Conservation (phyloP, 306 rosid species). For the Vigna hirtella region DNA sequence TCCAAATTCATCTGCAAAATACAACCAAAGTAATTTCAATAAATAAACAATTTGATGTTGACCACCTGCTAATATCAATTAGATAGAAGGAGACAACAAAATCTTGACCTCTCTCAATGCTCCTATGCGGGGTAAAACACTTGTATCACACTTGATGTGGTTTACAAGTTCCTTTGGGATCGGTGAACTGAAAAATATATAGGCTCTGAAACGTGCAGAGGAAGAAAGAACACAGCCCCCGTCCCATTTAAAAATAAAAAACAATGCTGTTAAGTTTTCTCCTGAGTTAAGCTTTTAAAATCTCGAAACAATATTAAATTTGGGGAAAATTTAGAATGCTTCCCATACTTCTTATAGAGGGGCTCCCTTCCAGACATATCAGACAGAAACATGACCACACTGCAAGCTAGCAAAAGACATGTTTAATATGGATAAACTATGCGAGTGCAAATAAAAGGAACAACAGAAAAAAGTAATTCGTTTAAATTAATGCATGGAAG, state of each 20-base stretch:
- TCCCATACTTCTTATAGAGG: slow-evolving; percentile 82
- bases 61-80: slow-evolving; percentile 33
- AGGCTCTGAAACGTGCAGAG: slow-evolving; percentile 65
- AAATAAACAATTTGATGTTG: slow-evolving; percentile 35
- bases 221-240: slow-evolving; percentile 25
- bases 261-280: slow-evolving; percentile 40
- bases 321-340: slow-evolving; percentile 25
- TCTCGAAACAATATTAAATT: slow-evolving; percentile 14
- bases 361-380: slow-evolving; percentile 99
- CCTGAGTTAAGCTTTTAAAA: slow-evolving; percentile 16
- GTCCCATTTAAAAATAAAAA: neutral
- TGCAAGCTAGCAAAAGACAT: slow-evolving; percentile 80
- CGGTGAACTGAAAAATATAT: slow-evolving; percentile 85
- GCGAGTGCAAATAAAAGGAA: slow-evolving; percentile 19
- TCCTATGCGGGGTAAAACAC: slow-evolving; percentile 95
- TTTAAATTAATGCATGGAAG: slow-evolving; percentile 29
- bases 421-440: slow-evolving; percentile 52
- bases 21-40: slow-evolving; percentile 36
- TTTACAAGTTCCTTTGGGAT: slow-evolving; percentile 80
- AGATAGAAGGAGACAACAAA: slow-evolving; percentile 31
- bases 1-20: slow-evolving; percentile 89
- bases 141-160: slow-evolving; percentile 86
- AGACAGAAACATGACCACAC: slow-evolving; percentile 91
- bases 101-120: slow-evolving; percentile 85
- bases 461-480: neutral